phyloP scores from a whole-genome alignment of 345 rosid genomes.

The Eucalyptus cladocalyx region DNA sequence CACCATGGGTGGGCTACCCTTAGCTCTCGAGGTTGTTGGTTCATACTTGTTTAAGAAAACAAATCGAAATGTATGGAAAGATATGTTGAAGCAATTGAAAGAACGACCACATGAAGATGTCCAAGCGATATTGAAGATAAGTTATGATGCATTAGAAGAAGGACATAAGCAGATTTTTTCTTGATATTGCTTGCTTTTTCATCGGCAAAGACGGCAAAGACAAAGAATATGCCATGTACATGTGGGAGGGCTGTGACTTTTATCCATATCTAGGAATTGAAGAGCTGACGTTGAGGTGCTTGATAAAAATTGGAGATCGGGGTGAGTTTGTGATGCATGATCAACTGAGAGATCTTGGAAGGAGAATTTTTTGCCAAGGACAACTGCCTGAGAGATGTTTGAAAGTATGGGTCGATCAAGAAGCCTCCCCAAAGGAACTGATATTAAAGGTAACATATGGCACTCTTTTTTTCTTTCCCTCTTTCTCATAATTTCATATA shows the following conservation, averaged over 20 bases:
- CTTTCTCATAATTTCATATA: not conserved
- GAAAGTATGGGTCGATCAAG: accelerated
- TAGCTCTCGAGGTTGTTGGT: accelerated
- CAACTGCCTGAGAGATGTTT: accelerated
- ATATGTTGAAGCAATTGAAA: not conserved
- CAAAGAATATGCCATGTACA: not conserved
- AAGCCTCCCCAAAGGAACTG: no score
- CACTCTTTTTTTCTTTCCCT: not conserved
- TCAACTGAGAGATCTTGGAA: not conserved
- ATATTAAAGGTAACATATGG: not conserved
- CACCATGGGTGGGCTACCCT: not conserved
- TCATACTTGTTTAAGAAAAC: not conserved
- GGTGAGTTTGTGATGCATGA: not conserved
- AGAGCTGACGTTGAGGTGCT: not conserved
- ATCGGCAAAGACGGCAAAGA: accelerated
- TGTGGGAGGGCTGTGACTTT: not conserved
- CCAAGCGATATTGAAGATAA: not conserved
- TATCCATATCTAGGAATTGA: accelerated
- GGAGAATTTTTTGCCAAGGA: not conserved
- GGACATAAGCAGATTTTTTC: no score
- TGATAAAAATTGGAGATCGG: accelerated
- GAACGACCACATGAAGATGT: not conserved
- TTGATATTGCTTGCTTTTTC: not conserved
- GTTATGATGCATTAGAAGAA: not conserved
- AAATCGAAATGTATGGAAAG: not conserved